A percentile compares a stretch with the other conserved stretches of the same genome.
phyloP scores from a whole-genome alignment of 2,329 filamentous ascomycete species.

The Penicillium olsonii region DNA sequence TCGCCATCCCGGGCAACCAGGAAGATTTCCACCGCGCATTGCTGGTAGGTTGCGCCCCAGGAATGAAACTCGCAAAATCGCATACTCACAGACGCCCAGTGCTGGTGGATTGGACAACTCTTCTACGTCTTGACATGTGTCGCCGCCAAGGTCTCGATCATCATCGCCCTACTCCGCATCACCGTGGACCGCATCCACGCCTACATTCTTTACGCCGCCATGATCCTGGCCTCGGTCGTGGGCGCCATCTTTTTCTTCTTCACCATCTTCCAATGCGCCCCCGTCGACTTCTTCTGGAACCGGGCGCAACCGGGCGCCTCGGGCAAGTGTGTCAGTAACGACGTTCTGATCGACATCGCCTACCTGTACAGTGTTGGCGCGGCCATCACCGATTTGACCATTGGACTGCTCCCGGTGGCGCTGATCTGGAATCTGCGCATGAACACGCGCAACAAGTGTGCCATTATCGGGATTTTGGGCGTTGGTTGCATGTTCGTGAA shows the following conservation, averaged over 20 bases:
- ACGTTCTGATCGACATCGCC: slow-evolving; percentile 53
- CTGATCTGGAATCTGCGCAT: slow-evolving; percentile 59
- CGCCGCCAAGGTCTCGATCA: slow-evolving; percentile 52
- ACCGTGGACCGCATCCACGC: slow-evolving; percentile 48
- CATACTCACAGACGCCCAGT: slow-evolving; percentile 15
- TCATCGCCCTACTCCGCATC: slow-evolving; percentile 54
- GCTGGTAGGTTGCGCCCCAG: slow-evolving; percentile 19
- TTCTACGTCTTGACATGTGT: slow-evolving; percentile 52
- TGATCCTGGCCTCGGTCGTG: slow-evolving; percentile 44
- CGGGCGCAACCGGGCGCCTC: slow-evolving; percentile 18
- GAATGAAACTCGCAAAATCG: too few relatives aligned
- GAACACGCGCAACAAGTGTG: slow-evolving; percentile 52
- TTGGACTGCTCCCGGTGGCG: slow-evolving; percentile 55
- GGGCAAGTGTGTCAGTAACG: slow-evolving; percentile 43
- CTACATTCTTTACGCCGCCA: slow-evolving; percentile 49
- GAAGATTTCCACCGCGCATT: slow-evolving; percentile 23
- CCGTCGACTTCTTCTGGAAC: slow-evolving; percentile 54
- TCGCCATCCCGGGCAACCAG: slow-evolving; percentile 12
- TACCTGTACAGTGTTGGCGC: slow-evolving; percentile 53
- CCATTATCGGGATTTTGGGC: slow-evolving; percentile 53
- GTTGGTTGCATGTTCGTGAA: slow-evolving; percentile 53
- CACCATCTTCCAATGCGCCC: slow-evolving; percentile 53
- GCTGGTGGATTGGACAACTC: slow-evolving; percentile 55
- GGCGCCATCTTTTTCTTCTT: slow-evolving; percentile 52
- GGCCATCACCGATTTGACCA: slow-evolving; percentile 51